These are phyloP conservation scores for Rhizopogon hawkerae DNA, from an alignment of 1,284 basidiomycete species.

Conservation along the genomic window DNA sequence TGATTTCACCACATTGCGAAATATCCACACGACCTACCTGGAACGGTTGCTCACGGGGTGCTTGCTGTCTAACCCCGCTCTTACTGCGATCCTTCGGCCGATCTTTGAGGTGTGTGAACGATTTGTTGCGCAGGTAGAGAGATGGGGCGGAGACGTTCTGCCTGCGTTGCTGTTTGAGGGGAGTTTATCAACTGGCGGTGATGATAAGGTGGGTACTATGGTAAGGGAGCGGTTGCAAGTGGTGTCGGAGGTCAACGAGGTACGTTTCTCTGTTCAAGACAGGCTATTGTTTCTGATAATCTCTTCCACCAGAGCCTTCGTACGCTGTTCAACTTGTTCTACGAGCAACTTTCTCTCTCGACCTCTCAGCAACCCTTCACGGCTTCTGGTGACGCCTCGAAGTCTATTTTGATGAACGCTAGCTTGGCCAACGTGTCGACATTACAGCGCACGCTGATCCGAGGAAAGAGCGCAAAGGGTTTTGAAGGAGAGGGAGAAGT, in stretches of 20 bases:
- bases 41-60: constrained; percentile 75
- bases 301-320: constrained; percentile 44
- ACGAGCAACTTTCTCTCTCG: constrained; percentile 67
- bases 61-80: constrained; percentile 59
- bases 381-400: constrained; percentile 52
- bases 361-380: constrained; percentile 63
- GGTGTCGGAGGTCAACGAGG: constrained; percentile 70
- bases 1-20: constrained; percentile 80
- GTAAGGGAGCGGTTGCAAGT: constrained; percentile 60
- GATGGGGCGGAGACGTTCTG: constrained; percentile 89
- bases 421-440: constrained; percentile 53
- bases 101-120: constrained; percentile 77
- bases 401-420: constrained; percentile 54
- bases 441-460: constrained; percentile 40
- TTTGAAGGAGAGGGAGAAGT: constrained; percentile 54
- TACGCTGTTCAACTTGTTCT: constrained; percentile 59
- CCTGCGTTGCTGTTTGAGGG: constrained; percentile 78
- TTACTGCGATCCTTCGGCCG: constrained; percentile 57
- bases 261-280: constrained; percentile 22
- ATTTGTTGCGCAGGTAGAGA: constrained; percentile 76
- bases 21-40: constrained; percentile 74
- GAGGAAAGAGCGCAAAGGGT: constrained; percentile 38
- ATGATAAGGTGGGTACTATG: constrained; percentile 53
- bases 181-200: constrained; percentile 46
- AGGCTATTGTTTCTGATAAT: constrained; percentile 3